Evolutionary conservation across 2,329 filamentous ascomycete species (phyloP).

Genomic region (Xylaria sp.): DNA sequence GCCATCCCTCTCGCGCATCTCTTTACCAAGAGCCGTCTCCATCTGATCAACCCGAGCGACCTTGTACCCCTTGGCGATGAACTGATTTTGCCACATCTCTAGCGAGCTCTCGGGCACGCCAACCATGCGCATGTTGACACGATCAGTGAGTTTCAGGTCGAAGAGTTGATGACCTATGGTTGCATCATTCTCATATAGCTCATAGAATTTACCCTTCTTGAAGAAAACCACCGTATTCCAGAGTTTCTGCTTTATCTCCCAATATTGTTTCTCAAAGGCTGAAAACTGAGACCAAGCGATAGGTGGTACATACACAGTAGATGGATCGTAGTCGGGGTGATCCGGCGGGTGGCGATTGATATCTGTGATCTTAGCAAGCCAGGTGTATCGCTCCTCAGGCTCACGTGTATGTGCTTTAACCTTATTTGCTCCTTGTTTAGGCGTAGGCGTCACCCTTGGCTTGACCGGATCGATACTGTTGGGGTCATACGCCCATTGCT

Average conservation of each 20-base stretch:
- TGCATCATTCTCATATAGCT: conserved; percentile 97
- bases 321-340: conserved; percentile 89
- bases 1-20: conserved; percentile 93
- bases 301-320: conserved; percentile 90
- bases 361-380: conserved; percentile 87
- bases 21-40: conserved; percentile 94
- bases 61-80: conserved; percentile 97
- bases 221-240: conserved; percentile 99
- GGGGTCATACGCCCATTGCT: conserved; percentile 79
- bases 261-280: conserved; percentile 97
- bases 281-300: conserved; percentile 84
- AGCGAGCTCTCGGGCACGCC: conserved; percentile 95
- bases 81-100: conserved; percentile 98
- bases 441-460: conserved; percentile 40
- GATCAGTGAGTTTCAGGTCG: conserved; percentile 95
- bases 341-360: conserved; percentile 81
- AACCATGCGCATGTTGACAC: conserved; percentile 99
- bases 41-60: conserved; percentile 96
- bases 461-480: conserved; percentile 54
- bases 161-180: conserved; percentile 96
- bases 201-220: conserved; percentile 99
- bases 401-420: conserved; percentile 82
- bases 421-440: conserved; percentile 54
- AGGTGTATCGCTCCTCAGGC: conserved; percentile 86
- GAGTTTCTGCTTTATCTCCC: conserved; percentile 98